Evolutionary conservation across 2,329 filamentous ascomycete species (phyloP).

Genomic region (Beauveria brongniartii): DNA sequence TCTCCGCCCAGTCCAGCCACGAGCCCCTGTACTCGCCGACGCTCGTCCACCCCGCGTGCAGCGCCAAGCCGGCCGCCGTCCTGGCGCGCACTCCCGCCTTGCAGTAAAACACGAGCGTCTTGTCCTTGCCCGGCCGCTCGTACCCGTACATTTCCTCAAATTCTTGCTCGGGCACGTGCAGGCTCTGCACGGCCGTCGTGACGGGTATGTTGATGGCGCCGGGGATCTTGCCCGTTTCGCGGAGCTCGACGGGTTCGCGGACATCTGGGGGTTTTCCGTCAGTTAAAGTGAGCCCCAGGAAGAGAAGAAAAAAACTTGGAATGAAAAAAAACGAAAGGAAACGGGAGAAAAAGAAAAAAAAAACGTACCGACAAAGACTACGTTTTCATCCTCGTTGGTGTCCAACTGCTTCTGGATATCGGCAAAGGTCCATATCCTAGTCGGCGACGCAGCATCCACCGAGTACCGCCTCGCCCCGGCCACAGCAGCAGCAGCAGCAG

Average conservation of each 20-base stretch:
- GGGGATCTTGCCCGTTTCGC: conserved; percentile 64
- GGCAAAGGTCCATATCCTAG: conserved; percentile 41
- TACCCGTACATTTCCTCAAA: conserved; percentile 81
- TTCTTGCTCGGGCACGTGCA: conserved; percentile 67
- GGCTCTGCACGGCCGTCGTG: conserved; percentile 65
- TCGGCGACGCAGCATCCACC: conserved; percentile 16
- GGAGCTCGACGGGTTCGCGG: conserved; percentile 63
- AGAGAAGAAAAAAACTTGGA: not conserved
- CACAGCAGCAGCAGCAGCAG: not conserved
- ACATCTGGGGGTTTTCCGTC: conserved; percentile 41
- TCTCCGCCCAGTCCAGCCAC: conserved; percentile 75
- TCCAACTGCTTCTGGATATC: conserved; percentile 35
- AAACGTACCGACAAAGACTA: conserved; percentile 40
- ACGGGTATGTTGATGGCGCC: conserved; percentile 77
- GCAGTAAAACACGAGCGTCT: conserved; percentile 78
- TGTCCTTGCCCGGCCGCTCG: conserved; percentile 49
- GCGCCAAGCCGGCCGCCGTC: conserved; percentile 69
- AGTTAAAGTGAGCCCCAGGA: not conserved
- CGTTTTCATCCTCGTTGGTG: conserved; percentile 17
- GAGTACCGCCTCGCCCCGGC: conserved; percentile 21
- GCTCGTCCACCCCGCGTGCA: conserved; percentile 64
- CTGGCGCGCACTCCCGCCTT: conserved; percentile 79
- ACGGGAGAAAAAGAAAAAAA: not conserved
- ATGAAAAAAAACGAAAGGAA: not conserved
- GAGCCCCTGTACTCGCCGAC: conserved; percentile 68